phyloP scores from a whole-genome alignment of 805 yeast genomes.

The Candida yuanshanica region DNA sequence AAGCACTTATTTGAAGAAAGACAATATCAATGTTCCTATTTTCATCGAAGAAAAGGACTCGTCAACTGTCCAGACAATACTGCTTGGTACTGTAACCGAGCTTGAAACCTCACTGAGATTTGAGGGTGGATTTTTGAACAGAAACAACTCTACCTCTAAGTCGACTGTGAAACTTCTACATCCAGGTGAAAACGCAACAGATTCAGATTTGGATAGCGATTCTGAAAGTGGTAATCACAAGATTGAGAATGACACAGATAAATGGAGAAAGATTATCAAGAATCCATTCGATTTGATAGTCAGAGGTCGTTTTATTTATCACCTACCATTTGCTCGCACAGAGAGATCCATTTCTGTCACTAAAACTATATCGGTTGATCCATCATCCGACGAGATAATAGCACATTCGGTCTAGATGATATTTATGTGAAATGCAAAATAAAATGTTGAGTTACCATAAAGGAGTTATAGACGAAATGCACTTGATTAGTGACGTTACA shows the following conservation, averaged over 20 bases:
- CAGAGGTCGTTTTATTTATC: constrained; percentile 76
- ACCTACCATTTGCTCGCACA: constrained; percentile 55
- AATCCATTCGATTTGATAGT: constrained; percentile 84
- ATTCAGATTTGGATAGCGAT: constrained; percentile 11
- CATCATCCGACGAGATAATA: constrained; percentile 23
- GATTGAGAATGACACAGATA: constrained; percentile 32
- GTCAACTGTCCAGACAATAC: constrained; percentile 46
- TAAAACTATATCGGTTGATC: constrained; percentile 52
- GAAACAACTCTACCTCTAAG: constrained; percentile 50
- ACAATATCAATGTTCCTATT: constrained; percentile 5
- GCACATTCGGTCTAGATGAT: not conserved
- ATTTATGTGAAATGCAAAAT: too few species aligned
- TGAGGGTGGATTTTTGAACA: constrained; percentile 69
- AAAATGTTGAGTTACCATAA: too few species aligned
- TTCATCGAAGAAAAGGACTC: constrained; percentile 9
- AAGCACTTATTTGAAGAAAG: constrained; percentile 39
- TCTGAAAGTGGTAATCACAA: constrained; percentile 23
- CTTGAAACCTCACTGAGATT: constrained; percentile 73
- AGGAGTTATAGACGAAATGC: too few species aligned
- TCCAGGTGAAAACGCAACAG: constrained; percentile 51
- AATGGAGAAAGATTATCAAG: constrained; percentile 70
- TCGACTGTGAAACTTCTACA: constrained; percentile 67
- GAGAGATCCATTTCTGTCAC: constrained; percentile 57
- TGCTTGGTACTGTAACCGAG: constrained; percentile 61
- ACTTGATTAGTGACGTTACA: too few species aligned